Evolutionary conservation across 441 rosid species (phyloP).

Genomic region (Populus trichocarpa): DNA sequence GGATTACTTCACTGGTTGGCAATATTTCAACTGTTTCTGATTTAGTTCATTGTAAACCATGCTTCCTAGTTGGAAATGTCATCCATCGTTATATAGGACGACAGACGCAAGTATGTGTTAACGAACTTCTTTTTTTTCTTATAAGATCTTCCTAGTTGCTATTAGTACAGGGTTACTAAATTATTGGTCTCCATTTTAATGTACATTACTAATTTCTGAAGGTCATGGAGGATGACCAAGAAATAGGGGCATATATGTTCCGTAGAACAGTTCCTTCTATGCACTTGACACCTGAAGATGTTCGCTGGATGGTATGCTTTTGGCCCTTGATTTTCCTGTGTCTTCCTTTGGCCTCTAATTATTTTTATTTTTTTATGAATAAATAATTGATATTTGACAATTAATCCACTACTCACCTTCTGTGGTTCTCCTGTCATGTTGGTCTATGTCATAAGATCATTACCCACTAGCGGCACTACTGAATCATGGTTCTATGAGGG

Average conservation of each 20-base stretch:
- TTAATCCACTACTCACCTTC: no score
- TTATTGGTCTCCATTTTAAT: constrained; percentile 12
- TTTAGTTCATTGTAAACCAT: constrained; percentile 60
- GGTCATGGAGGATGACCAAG: constrained; percentile 98
- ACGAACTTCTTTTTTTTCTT: no score
- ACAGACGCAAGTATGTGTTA: constrained; percentile 66
- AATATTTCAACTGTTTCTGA: constrained; percentile 70
- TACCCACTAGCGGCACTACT: background rate
- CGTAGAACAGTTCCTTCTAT: constrained; percentile 88
- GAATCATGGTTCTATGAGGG: background rate
- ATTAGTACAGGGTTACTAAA: background rate
- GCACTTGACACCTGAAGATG: constrained; percentile 80
- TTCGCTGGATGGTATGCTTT: constrained; percentile 81
- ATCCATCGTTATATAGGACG: constrained; percentile 87
- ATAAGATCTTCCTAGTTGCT: no score
- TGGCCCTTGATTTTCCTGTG: background rate
- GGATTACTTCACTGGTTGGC: constrained; percentile 53
- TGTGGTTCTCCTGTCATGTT: no score
- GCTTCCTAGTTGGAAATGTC: constrained; percentile 83
- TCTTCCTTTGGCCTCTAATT: background rate
- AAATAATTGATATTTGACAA: no score
- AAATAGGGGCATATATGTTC: constrained; percentile 87
- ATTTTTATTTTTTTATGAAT: background rate
- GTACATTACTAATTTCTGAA: constrained; percentile 28
- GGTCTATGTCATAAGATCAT: background rate